phyloP scores from a whole-genome alignment of 2,329 filamentous ascomycete genomes.

The Spiromastix sp. region DNA sequence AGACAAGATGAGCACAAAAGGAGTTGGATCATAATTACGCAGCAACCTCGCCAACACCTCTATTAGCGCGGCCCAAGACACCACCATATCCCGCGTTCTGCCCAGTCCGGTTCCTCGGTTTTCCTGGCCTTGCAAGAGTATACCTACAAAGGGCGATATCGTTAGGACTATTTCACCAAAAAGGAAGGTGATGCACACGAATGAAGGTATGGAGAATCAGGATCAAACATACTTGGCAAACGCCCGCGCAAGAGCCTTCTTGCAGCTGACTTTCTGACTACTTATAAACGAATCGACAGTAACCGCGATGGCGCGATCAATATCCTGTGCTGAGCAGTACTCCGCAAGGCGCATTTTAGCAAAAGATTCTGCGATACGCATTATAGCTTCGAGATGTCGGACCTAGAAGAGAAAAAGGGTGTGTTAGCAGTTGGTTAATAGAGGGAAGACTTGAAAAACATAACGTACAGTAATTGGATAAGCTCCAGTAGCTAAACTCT shows the following conservation, averaged over 20 bases:
- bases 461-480: constrained; percentile 89
- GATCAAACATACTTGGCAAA: constrained; percentile 88
- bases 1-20: not conserved
- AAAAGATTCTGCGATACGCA: constrained; percentile 88
- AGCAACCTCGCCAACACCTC: not conserved
- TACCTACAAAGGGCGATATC: constrained; percentile 6
- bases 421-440: not conserved
- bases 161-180: not conserved
- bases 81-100: not conserved
- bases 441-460: not conserved
- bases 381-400: constrained; percentile 94
- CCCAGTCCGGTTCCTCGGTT: not conserved
- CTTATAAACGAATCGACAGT: constrained; percentile 94
- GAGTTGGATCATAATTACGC: no score
- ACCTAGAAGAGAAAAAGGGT: constrained; percentile 46
- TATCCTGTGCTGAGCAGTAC: constrained; percentile 81
- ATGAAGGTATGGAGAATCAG: not conserved
- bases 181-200: not conserved
- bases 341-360: constrained; percentile 97
- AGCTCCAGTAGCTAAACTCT: constrained; percentile 84
- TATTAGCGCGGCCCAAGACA: not conserved
- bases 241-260: constrained; percentile 85
- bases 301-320: constrained; percentile 93
- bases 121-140: constrained; percentile 8
- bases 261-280: constrained; percentile 93